Evolutionary conservation across 2,329 filamentous ascomycete genomes (phyloP).

Genomic region (Trichoderma citrinoviride): DNA sequence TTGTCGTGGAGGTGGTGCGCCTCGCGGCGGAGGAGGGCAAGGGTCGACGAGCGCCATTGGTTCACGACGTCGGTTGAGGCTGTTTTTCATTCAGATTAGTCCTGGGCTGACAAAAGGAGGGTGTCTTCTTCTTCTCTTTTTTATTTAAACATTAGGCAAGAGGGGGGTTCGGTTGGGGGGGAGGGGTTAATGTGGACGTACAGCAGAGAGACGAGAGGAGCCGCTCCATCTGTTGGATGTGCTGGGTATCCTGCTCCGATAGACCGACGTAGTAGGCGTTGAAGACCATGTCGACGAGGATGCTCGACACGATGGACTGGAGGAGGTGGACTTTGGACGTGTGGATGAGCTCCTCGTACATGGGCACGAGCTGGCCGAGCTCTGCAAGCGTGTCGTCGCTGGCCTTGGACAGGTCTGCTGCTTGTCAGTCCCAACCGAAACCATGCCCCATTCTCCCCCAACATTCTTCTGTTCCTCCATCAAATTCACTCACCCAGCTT

Average conservation of each 20-base stretch:
- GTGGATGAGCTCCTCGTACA: slow-evolving; percentile 54
- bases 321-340: slow-evolving; percentile 60
- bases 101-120: no score
- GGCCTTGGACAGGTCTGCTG: slow-evolving; percentile 44
- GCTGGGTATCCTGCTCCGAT: slow-evolving; percentile 50
- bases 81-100: slow-evolving; percentile 23
- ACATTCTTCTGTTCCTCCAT: no score
- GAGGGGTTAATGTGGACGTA: slow-evolving; percentile 28
- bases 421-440: neutral
- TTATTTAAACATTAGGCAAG: neutral
- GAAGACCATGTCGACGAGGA: slow-evolving; percentile 62
- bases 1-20: slow-evolving; percentile 46
- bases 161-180: neutral
- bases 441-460: neutral
- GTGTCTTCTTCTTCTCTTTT: neutral
- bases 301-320: slow-evolving; percentile 58
- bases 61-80: slow-evolving; percentile 55
- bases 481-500: slow-evolving; percentile 47
- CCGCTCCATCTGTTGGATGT: slow-evolving; percentile 50
- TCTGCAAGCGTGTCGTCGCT: slow-evolving; percentile 43
- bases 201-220: slow-evolving; percentile 42
- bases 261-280: slow-evolving; percentile 62
- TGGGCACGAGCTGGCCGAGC: slow-evolving; percentile 52
- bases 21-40: slow-evolving; percentile 57
- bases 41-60: slow-evolving; percentile 65